phyloP scores from a whole-genome alignment of 2,329 filamentous ascomycete genomes.

The Colletotrichum theobromicola region DNA sequence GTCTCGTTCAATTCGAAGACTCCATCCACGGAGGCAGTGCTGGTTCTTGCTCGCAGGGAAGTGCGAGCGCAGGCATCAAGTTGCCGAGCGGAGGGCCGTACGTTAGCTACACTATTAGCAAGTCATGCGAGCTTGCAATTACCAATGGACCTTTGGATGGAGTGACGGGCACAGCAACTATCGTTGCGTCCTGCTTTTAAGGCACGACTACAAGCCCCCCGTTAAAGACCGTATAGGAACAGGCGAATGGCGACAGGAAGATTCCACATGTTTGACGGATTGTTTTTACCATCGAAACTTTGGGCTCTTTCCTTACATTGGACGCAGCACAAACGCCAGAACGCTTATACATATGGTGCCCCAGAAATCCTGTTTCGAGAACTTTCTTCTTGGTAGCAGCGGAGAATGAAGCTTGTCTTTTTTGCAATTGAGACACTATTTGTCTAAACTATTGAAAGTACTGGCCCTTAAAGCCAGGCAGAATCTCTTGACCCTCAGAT shows the following conservation, averaged over 20 bases:
- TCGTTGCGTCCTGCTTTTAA: neutral
- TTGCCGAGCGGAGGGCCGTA: neutral
- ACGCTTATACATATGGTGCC: neutral
- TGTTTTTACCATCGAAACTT: neutral
- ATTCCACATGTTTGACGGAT: rapidly evolving
- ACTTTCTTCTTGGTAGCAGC: rapidly evolving
- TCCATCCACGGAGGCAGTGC: neutral
- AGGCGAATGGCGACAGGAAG: rapidly evolving
- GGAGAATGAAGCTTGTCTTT: rapidly evolving
- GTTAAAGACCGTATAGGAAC: neutral
- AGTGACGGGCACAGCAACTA: neutral
- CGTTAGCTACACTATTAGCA: neutral
- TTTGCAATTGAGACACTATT: neutral
- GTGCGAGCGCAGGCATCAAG: neutral
- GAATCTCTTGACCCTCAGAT: constrained; percentile 34
- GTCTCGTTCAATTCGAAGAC: neutral
- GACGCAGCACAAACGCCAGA: neutral
- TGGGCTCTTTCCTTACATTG: neutral
- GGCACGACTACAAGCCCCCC: neutral
- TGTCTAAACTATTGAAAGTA: neutral
- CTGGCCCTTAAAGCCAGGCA: constrained; percentile 37
- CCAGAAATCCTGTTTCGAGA: neutral
- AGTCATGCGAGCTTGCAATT: neutral
- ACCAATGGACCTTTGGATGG: neutral
- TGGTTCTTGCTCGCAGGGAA: neutral